Percentiles rank a stretch among this genome's conserved stretches.
These are phyloP conservation scores for Cryptococcus depauperatus DNA, from an alignment of 1,284 basidiomycete species.

Conservation along the genomic window DNA sequence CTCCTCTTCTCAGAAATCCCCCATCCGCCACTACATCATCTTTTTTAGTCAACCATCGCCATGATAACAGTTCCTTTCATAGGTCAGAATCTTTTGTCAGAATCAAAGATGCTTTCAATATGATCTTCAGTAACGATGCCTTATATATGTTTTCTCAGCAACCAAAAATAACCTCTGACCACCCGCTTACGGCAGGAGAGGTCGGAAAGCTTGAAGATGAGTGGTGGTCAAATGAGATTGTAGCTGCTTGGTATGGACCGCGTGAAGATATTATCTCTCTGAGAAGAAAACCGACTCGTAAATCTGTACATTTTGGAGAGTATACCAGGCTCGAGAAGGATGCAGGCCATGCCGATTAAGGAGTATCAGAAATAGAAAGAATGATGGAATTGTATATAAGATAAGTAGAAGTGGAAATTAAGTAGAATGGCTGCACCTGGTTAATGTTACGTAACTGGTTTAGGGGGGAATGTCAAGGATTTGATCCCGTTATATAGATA, in stretches of 20 bases:
- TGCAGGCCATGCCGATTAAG: slow-evolving; percentile 9
- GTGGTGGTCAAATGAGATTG: slow-evolving; percentile 26
- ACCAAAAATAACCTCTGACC: no score
- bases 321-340: slow-evolving; percentile 1
- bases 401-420: no score
- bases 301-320: neutral
- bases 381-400: no score
- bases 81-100: neutral
- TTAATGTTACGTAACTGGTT: no score
- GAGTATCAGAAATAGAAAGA: no score
- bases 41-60: neutral
- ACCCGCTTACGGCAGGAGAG: neutral
- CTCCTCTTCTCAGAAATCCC: neutral
- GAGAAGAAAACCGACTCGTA: neutral
- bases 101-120: neutral
- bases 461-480: no score
- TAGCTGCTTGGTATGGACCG: slow-evolving; percentile 28
- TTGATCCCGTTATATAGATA: no score
- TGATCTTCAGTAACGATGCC: no score
- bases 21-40: neutral
- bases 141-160: no score
- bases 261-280: slow-evolving; percentile 1
- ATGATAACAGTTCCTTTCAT: neutral
- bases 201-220: slow-evolving; percentile 18
- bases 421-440: no score